Percentiles rank a stretch among this genome's conserved stretches.
These are phyloP conservation scores for Termitomyces sp. DNA, from an alignment of 768 basidiomycete genomes.

Conservation along the genomic window DNA sequence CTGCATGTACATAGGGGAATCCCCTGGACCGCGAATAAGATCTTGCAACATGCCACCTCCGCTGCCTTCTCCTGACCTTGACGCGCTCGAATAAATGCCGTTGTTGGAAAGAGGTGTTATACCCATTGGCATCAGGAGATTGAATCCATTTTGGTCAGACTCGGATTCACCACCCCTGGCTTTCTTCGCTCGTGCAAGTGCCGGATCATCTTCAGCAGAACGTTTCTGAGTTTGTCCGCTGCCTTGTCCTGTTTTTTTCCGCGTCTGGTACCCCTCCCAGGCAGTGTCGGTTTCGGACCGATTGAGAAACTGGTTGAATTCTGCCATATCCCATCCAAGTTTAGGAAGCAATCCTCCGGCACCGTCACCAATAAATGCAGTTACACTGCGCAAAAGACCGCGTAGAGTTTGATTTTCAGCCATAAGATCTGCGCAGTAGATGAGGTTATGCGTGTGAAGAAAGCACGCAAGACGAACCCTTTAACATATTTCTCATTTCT, in stretches of 20 bases:
- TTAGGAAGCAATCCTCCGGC: slow-evolving; percentile 73
- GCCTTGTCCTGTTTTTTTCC: slow-evolving; percentile 48
- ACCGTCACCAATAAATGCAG: slow-evolving; percentile 85
- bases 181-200: slow-evolving; percentile 46
- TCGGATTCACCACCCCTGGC: slow-evolving; percentile 42
- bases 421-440: slow-evolving; percentile 63
- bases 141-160: slow-evolving; percentile 43
- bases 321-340: slow-evolving; percentile 72
- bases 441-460: not conserved
- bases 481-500: slow-evolving; percentile 80
- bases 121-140: slow-evolving; percentile 56
- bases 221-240: slow-evolving; percentile 43
- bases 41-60: slow-evolving; percentile 52
- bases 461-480: slow-evolving; percentile 40
- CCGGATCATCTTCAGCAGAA: slow-evolving; percentile 45
- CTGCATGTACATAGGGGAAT: slow-evolving; percentile 63
- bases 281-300: slow-evolving; percentile 91
- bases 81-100: slow-evolving; percentile 42
- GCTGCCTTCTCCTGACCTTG: slow-evolving; percentile 39
- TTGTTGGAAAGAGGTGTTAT: slow-evolving; percentile 28
- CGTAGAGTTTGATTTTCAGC: slow-evolving; percentile 85
- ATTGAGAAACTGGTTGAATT: slow-evolving; percentile 81
- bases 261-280: slow-evolving; percentile 80
- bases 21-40: slow-evolving; percentile 48
- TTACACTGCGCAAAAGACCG: slow-evolving; percentile 69